A percentile compares a stretch with the other conserved stretches of the same genome.
phyloP scores from a whole-genome alignment of 805 yeast genomes.

The Saccharomycopsis oosterbeekiorum region DNA sequence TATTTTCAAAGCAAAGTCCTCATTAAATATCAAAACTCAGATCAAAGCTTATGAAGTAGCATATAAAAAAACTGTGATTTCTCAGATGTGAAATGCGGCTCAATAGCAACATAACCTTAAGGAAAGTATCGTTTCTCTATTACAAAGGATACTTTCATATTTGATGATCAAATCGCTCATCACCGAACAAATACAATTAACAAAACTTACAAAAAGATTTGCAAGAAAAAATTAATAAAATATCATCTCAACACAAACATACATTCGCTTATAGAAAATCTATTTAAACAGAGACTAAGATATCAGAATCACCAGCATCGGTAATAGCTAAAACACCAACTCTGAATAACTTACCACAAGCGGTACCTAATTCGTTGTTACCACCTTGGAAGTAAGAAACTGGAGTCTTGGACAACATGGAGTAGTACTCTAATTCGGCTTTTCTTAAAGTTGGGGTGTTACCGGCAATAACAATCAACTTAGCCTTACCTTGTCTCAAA shows the following conservation, averaged over 20 bases:
- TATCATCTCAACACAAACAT: background rate
- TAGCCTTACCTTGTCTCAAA: conserved; percentile 97
- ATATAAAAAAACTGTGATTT: too few species aligned
- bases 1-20: too few species aligned
- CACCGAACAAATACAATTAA: too few species aligned
- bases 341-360: conserved; percentile 99
- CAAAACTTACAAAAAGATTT: background rate
- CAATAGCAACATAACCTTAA: too few species aligned
- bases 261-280: background rate
- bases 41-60: too few species aligned
- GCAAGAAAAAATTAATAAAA: background rate
- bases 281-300: conserved; percentile 49
- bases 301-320: conserved; percentile 99
- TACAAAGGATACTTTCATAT: too few species aligned
- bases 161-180: too few species aligned
- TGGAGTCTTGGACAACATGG: conserved; percentile 97
- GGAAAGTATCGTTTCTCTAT: too few species aligned
- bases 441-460: conserved; percentile 99
- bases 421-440: conserved; percentile 99
- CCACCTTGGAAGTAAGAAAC: conserved; percentile 99
- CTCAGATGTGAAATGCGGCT: too few species aligned
- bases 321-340: conserved; percentile 94
- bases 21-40: too few species aligned
- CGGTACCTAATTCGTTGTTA: conserved; percentile 99
- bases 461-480: conserved; percentile 95